Evolutionary conservation across 192 early-diverging fungal genomes (phyloP).

Genomic region (Dissophora globulifera): DNA sequence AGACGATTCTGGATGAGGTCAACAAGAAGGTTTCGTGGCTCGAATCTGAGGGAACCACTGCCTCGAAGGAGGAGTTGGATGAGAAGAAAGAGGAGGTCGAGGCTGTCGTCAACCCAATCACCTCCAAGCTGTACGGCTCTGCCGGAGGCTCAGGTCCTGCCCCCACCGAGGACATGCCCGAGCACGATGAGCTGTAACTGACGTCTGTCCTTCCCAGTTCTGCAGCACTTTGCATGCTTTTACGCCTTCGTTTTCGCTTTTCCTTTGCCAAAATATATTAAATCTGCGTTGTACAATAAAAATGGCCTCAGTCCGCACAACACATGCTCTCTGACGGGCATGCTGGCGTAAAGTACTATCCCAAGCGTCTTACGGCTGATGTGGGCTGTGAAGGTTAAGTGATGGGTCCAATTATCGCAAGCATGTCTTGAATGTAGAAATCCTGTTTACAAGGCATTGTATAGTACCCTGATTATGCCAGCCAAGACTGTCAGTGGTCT

Average conservation of each 20-base stretch:
- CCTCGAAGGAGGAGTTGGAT: slow-evolving; percentile 97
- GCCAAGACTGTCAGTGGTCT: no score
- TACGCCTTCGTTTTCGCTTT: slow-evolving; percentile 8
- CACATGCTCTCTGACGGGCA: no score
- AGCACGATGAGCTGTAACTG: slow-evolving; percentile 78
- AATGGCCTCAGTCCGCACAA: no score
- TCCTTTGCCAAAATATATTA: slow-evolving; percentile 2
- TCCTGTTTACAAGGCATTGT: no score
- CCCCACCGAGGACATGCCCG: slow-evolving; percentile 65
- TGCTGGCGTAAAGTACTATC: no score
- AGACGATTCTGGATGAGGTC: slow-evolving; percentile 83
- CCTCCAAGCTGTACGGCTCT: slow-evolving; percentile 85
- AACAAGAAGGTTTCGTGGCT: slow-evolving; percentile 79
- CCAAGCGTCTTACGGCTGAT: no score
- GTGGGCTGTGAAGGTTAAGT: no score
- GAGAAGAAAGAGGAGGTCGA: slow-evolving; percentile 96
- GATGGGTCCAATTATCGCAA: no score
- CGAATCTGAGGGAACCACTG: slow-evolving; percentile 79
- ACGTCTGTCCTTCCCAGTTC: no score
- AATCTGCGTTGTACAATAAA: slow-evolving; percentile 12
- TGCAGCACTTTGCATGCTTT: slow-evolving; percentile 10
- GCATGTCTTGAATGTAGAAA: no score
- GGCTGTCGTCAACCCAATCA: slow-evolving; percentile 93
- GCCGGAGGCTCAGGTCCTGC: slow-evolving; percentile 67
- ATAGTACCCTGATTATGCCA: no score